A percentile compares a stretch with the other conserved stretches of the same genome.
Evolutionary conservation across 768 basidiomycete species (phyloP).

Genomic region (Lactarius hatsudake): DNA sequence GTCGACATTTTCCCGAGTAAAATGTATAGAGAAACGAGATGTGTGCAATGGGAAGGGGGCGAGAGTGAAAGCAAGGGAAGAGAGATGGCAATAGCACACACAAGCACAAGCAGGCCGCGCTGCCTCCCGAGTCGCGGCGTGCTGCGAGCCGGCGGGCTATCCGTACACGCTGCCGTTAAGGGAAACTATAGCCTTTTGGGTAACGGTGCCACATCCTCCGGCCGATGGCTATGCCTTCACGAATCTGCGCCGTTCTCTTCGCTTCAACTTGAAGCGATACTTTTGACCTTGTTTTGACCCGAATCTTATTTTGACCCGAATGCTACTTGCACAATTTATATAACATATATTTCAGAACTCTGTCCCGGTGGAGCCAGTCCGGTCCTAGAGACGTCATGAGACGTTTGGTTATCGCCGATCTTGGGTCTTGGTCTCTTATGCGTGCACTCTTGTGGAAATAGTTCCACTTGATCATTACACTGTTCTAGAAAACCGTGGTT

Average conservation of each 20-base stretch:
- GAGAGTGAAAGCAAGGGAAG: not conserved
- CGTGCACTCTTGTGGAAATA: not conserved
- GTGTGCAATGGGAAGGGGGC: slow-evolving; percentile 12
- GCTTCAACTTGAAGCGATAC: not conserved
- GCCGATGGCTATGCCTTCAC: not conserved
- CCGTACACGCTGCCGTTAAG: not conserved
- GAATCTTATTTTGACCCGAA: too few species aligned
- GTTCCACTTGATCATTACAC: not conserved
- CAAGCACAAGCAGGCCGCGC: not conserved
- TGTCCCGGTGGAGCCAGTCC: not conserved
- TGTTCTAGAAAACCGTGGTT: not conserved
- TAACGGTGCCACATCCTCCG: not conserved
- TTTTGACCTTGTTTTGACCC: not conserved
- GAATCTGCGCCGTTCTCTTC: too few species aligned
- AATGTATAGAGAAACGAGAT: slow-evolving; percentile 16
- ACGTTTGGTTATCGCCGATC: not conserved
- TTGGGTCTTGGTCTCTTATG: not conserved
- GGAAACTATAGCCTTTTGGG: slow-evolving; percentile 6
- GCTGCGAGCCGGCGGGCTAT: not conserved
- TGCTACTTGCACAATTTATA: too few species aligned
- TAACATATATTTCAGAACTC: not conserved
- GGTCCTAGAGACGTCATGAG: not conserved
- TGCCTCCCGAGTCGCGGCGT: not conserved
- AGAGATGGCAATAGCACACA: not conserved
- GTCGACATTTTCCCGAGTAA: slow-evolving; percentile 41